A percentile compares a stretch with the other conserved stretches of the same genome.
Conservation (phyloP, 768 basidiomycete species). For the Lactifluus piperatus region DNA sequence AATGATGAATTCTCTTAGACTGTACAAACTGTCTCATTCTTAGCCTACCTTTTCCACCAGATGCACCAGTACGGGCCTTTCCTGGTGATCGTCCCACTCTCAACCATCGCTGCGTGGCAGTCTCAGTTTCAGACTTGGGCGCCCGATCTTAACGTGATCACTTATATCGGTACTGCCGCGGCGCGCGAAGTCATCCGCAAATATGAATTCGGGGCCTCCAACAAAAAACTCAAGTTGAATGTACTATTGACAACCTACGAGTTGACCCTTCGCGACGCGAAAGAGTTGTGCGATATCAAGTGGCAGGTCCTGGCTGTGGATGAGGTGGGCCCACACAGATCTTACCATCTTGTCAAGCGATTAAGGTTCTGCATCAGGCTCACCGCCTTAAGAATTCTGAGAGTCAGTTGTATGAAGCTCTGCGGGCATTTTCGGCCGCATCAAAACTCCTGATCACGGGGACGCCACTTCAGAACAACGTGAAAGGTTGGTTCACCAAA, state of each 20-base stretch:
- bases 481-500: constrained; percentile 60
- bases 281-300: constrained; percentile 86
- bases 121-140: constrained; percentile 91
- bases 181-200: constrained; percentile 87
- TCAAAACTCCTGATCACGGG: constrained; percentile 97
- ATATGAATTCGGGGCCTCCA: constrained; percentile 85
- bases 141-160: constrained; percentile 93
- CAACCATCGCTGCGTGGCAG: constrained; percentile 98
- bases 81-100: constrained; percentile 94
- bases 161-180: constrained; percentile 84
- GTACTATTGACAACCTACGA: constrained; percentile 97
- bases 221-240: constrained; percentile 92
- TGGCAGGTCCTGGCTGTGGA: constrained; percentile 97
- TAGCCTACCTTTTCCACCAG: constrained; percentile 91
- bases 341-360: background rate
- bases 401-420: constrained; percentile 91
- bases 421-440: constrained; percentile 79
- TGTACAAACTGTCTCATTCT: constrained; percentile 91
- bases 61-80: constrained; percentile 93
- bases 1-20: constrained; percentile 41
- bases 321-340: constrained; percentile 53
- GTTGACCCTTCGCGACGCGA: constrained; percentile 81
- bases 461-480: constrained; percentile 97
- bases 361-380: constrained; percentile 36
- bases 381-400: constrained; percentile 98